Conservation (phyloP, 2,329 filamentous ascomycete species). For the Fusarium chlamydosporum region DNA sequence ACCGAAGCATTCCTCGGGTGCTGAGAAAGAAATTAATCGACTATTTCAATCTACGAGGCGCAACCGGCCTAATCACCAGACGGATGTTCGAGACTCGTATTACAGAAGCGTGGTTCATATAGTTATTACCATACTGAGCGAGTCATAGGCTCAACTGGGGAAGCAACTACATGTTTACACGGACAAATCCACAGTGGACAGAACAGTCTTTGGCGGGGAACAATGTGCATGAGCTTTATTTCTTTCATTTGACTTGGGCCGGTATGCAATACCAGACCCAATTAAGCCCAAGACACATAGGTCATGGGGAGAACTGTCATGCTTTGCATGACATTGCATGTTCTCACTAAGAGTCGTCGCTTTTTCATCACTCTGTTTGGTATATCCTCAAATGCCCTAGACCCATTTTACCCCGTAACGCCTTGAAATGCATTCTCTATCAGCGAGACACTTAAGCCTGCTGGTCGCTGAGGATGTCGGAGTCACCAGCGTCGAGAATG, state of each 20-base stretch:
- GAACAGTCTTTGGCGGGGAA: slow-evolving; percentile 47
- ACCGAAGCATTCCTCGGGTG: slow-evolving; percentile 7
- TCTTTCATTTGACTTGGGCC: slow-evolving; percentile 53
- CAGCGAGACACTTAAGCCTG: slow-evolving; percentile 65
- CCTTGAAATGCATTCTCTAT: slow-evolving; percentile 55
- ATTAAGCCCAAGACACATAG: slow-evolving; percentile 48
- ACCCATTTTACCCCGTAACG: slow-evolving; percentile 61
- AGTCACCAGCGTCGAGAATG: slow-evolving; percentile 97
- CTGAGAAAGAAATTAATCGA: background rate
- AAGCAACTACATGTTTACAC: background rate
- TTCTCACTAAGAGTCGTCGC: slow-evolving; percentile 51
- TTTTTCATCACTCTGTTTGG: slow-evolving; percentile 56
- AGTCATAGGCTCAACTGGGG: background rate
- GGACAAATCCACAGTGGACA: slow-evolving; percentile 1
- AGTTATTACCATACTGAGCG: no score
- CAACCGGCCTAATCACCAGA: background rate
- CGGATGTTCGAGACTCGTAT: background rate
- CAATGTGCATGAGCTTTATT: slow-evolving; percentile 57
- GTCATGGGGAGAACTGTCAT: slow-evolving; percentile 47
- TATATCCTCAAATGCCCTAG: slow-evolving; percentile 56
- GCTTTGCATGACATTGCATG: slow-evolving; percentile 30
- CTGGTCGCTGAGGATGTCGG: slow-evolving; percentile 91
- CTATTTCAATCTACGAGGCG: background rate
- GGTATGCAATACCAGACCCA: slow-evolving; percentile 44
- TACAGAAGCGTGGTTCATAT: no score